phyloP scores from a whole-genome alignment of 345 rosid species.

The Eucalyptus lansdowneana region DNA sequence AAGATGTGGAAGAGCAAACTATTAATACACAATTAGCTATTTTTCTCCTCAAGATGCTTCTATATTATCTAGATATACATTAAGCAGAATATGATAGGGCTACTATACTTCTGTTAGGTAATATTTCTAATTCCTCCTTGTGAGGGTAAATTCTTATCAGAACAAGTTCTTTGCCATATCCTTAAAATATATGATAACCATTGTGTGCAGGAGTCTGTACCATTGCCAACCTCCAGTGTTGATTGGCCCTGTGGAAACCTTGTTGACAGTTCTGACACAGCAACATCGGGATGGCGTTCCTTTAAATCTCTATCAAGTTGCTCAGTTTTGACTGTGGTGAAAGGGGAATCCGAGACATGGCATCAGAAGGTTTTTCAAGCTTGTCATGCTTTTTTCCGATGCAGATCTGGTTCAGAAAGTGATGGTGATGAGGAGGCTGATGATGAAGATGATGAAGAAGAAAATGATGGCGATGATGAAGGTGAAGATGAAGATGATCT shows the following conservation, averaged over 20 bases:
- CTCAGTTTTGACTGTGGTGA: constrained; percentile 1
- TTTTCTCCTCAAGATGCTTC: background rate
- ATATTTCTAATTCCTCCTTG: background rate
- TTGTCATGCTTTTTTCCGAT: constrained; percentile 31
- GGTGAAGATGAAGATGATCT: constrained; percentile 6
- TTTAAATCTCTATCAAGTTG: background rate
- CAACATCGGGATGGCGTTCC: background rate
- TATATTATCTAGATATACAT: background rate
- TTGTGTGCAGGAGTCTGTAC: background rate
- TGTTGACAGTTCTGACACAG: background rate
- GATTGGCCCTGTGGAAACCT: constrained; percentile 8
- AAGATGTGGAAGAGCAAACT: background rate
- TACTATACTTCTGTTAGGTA: background rate
- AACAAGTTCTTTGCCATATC: background rate
- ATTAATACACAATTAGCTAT: background rate
- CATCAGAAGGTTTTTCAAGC: constrained; percentile 25
- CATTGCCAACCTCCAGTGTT: background rate
- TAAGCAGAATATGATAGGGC: background rate
- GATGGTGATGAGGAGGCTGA: background rate
- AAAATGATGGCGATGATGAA: background rate
- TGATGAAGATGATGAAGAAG: background rate
- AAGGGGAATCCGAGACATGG: constrained; percentile 12
- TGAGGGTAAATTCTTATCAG: background rate
- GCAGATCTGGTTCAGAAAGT: constrained; percentile 1
- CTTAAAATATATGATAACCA: background rate